Conservation (phyloP, 148 eudicot genomes). For the Fagopyrum tataricum region DNA sequence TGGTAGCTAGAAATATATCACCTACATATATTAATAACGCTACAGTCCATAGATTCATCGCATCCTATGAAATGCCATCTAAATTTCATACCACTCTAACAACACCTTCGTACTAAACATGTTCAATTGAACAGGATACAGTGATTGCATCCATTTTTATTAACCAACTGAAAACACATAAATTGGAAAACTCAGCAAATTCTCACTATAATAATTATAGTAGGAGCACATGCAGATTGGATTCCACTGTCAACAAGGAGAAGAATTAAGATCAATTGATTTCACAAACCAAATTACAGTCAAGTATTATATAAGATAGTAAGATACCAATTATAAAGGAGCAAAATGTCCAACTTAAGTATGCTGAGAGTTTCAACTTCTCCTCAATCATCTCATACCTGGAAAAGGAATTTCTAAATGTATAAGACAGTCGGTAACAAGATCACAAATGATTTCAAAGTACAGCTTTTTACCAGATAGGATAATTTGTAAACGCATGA, state of each 20-base stretch:
- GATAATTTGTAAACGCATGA: slow-evolving; percentile 88
- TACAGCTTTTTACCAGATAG: slow-evolving; percentile 50
- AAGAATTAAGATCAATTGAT: background rate
- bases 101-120: background rate
- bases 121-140: background rate
- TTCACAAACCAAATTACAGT: slow-evolving; percentile 8
- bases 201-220: background rate
- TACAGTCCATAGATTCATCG: too few relatives aligned
- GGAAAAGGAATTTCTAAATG: slow-evolving; percentile 11
- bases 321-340: slow-evolving; percentile 60
- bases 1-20: background rate
- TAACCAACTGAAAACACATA: background rate
- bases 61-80: too few relatives aligned
- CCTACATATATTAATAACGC: too few relatives aligned
- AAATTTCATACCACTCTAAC: background rate
- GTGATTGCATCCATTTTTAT: background rate
- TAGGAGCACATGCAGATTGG: background rate
- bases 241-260: background rate
- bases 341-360: slow-evolving; percentile 93
- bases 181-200: background rate
- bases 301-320: too few relatives aligned
- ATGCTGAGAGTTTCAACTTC: slow-evolving; percentile 71
- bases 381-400: slow-evolving; percentile 91
- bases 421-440: background rate
- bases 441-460: background rate